phyloP scores from a whole-genome alignment of 1,139 yeast genomes.

The Suhomyces wounanorum region DNA sequence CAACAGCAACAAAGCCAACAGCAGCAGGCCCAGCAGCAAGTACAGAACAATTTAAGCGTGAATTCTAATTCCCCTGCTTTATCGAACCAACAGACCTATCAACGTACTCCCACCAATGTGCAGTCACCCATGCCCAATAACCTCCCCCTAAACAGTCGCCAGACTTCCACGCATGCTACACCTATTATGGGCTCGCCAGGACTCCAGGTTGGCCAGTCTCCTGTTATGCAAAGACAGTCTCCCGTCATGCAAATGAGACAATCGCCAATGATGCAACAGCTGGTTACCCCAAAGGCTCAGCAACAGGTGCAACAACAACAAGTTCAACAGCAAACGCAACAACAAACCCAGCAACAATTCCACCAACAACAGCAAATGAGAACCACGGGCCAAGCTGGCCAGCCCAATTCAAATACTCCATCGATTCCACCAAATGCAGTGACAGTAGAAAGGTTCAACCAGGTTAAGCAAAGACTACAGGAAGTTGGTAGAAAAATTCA shows the following conservation, averaged over 20 bases:
- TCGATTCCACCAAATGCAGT: slow-evolving; percentile 31
- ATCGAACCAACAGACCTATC: neutral
- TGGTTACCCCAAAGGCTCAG: slow-evolving; percentile 2
- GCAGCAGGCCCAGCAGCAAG: slow-evolving; percentile 3
- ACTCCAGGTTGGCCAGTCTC: slow-evolving; percentile 17
- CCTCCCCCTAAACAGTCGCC: slow-evolving; percentile 12
- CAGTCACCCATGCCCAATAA: slow-evolving; percentile 10
- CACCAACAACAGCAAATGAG: slow-evolving; percentile 12
- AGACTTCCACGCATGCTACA: slow-evolving; percentile 16
- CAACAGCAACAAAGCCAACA: slow-evolving; percentile 9
- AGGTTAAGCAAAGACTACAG: slow-evolving; percentile 38
- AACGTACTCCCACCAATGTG: slow-evolving; percentile 1
- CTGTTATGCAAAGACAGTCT: slow-evolving; percentile 16
- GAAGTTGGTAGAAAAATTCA: slow-evolving; percentile 47
- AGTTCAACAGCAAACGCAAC: slow-evolving; percentile 15
- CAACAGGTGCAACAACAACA: slow-evolving; percentile 13
- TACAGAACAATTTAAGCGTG: slow-evolving; percentile 9
- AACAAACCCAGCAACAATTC: slow-evolving; percentile 15
- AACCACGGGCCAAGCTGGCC: neutral
- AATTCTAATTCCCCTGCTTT: neutral
- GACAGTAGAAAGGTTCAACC: slow-evolving; percentile 44
- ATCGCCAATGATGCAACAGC: slow-evolving; percentile 13
- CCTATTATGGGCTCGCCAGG: slow-evolving; percentile 16
- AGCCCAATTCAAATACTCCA: slow-evolving; percentile 5
- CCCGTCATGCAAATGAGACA: slow-evolving; percentile 11